Evolutionary conservation across 192 early-diverging fungal species (phyloP), one percentile per base, ranked within the genome.

Genomic region (Gryganskiella cystojenkinii): DNA sequence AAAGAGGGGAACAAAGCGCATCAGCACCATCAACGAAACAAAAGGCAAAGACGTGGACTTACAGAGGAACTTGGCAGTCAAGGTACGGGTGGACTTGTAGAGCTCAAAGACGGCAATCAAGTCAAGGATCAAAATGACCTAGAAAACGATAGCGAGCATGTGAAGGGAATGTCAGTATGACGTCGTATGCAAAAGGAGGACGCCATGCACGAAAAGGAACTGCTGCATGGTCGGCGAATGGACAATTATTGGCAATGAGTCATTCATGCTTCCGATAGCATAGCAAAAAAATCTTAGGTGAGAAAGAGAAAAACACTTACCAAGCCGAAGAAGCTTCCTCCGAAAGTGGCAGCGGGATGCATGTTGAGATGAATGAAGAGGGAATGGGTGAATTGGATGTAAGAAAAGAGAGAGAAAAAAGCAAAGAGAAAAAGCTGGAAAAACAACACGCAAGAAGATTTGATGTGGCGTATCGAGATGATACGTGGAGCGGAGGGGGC

Each of bases 41-140:
- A 45, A 45, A 59, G 43, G 13, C 11, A 20, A 59, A 57, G 35
- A 4, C 31, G 20, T n/a, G 35, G 5, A 24, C 70, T 71, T 71
- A 71, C 70, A 90, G 19, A 78, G 69, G 19, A 90, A 31, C 70
- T 90, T 90, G 53, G 76, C 73, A 24, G 66, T 50, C 33, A 81
- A 56, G 40, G 64, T 66, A 44, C 88, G 84, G 59, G 68, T 81
- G 5, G 84, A 85, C 67, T 86, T 85, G 67, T 89, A 51, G 30
- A 86, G 73, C 65, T 88, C 86, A 53, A 88, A 83, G 67, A 90
- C 80, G 50, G 83, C 86, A 78, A 90, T 85, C 55, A 90, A 58
- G 55, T 90, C 85, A 43, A 90, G 72, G 44, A 86, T 84, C 27
- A 90, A 67, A 56, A 78, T 56, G 61, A 78, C 47, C 70, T 71